Evolutionary conservation across 768 basidiomycete species (phyloP).

Genomic region (Lentinula sp.): DNA sequence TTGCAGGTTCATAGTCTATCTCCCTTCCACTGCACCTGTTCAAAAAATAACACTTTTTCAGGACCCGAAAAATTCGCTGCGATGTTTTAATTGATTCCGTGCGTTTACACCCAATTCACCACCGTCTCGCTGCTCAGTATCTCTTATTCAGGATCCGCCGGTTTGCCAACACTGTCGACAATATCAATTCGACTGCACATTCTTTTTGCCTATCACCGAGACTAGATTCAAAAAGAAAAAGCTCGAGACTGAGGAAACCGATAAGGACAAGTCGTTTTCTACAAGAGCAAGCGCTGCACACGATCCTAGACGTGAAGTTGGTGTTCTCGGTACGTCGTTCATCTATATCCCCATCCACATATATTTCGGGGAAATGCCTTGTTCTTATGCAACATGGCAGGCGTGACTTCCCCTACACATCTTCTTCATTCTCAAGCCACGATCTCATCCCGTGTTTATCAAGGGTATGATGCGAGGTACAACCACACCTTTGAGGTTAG

Average conservation of each 20-base stretch:
- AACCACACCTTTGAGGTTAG: constrained; percentile 86
- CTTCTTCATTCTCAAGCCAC: constrained; percentile 86
- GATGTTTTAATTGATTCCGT: constrained; percentile 70
- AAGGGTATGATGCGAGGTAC: constrained; percentile 82
- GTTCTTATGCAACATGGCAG: constrained; percentile 48
- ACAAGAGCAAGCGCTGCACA: constrained; percentile 31
- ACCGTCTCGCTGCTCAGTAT: constrained; percentile 10
- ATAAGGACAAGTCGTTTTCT: constrained; percentile 27
- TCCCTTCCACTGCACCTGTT: not conserved
- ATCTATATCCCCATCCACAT: constrained; percentile 7
- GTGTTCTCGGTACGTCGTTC: constrained; percentile 51
- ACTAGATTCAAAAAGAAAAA: constrained; percentile 98
- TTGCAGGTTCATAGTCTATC: constrained; percentile 28
- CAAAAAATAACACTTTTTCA: constrained; percentile 12
- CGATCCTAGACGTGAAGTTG: constrained; percentile 46
- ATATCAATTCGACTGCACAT: constrained; percentile 90
- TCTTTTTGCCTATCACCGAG: constrained; percentile 97
- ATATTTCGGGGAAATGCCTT: constrained; percentile 15
- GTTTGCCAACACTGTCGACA: constrained; percentile 94
- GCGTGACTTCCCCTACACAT: constrained; percentile 83
- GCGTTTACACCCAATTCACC: constrained; percentile 6
- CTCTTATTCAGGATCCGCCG: constrained; percentile 48
- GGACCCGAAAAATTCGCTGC: constrained; percentile 90
- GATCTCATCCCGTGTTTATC: constrained; percentile 80
- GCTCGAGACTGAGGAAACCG: constrained; percentile 56